Evolutionary conservation across 495 filamentous ascomycete species (phyloP), one percentile per base, ranked within the genome.

Genomic region (Xylaria palmicola): DNA sequence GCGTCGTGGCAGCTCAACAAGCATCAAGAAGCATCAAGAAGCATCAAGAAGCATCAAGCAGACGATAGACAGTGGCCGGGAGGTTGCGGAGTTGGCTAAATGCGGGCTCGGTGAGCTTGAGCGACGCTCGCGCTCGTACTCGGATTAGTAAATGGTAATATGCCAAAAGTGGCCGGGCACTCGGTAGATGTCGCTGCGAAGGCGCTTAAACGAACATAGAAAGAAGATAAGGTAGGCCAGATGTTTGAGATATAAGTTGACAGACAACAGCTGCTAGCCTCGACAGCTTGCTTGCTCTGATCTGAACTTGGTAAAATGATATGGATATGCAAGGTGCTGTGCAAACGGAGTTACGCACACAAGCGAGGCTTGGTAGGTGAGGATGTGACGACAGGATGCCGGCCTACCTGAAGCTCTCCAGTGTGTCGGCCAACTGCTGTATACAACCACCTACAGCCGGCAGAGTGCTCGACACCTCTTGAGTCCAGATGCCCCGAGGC

Each of bases 291-390:
- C 20, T 39, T 58, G 44, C 13, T 45, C 19, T 48, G 37, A 22
- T 52, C 47, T 44, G 27, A 27, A 52, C 17, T 30, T 60, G 57
- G n/a, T n/a, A n/a, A n/a, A n/a, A n/a, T n/a, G n/a, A n/a, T n/a
- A n/a, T n/a, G n/a, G n/a, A 52, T 60, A 36, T 51, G n/a, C 34
- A 37, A 52, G 36, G 45, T 29, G 55, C 20, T 58, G 56, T 54
- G 9, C 51, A 40, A 15, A 13, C 37, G 20, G 5, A 44, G 6
- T 5, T 4, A 30, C 3, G 52, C 29, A 55, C 36, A 7, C 29
- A 36, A 47, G 55, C 37, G 55, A 57, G 37, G n/a, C n/a, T n/a
- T n/a, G n/a, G n/a, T n/a, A n/a, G n/a, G n/a, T n/a, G n/a, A n/a
- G n/a, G n/a, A n/a, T n/a, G n/a, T n/a, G n/a, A n/a, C n/a, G n/a